These are phyloP conservation scores for Meyerozyma elateridarum DNA, from an alignment of 1,139 yeast genomes.

Conservation along the genomic window DNA sequence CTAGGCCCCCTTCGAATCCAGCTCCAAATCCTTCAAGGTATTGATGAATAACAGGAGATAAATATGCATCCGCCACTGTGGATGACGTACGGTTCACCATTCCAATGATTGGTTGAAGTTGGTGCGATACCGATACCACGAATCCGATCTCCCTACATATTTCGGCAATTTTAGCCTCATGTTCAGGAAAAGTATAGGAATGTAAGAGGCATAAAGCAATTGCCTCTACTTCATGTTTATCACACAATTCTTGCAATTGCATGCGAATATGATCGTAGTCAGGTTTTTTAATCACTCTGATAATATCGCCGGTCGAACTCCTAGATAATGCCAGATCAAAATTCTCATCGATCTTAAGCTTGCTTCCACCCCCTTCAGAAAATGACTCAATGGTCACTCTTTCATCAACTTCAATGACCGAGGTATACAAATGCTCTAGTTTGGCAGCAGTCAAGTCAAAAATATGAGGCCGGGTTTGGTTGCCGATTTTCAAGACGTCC, in stretches of 20 bases:
- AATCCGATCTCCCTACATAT: conserved; percentile 36
- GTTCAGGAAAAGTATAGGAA: conserved; percentile 38
- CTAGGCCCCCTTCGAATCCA: conserved; percentile 42
- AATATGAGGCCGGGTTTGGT: conserved; percentile 36
- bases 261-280: conserved; percentile 21
- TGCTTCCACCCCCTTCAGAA: conserved; percentile 40
- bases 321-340: conserved; percentile 19
- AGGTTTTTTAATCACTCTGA: conserved; percentile 30
- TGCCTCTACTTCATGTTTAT: conserved; percentile 24
- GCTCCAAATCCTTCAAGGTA: conserved; percentile 35
- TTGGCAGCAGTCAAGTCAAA: conserved; percentile 36
- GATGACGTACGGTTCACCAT: conserved; percentile 41
- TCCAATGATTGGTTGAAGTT: conserved; percentile 43
- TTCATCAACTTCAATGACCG: conserved; percentile 39
- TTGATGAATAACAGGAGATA: conserved; percentile 33
- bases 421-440: conserved; percentile 30
- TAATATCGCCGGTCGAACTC: conserved; percentile 35
- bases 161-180: conserved; percentile 32
- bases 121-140: conserved; percentile 35
- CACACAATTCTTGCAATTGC: conserved; percentile 23
- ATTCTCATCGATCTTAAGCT: conserved; percentile 15
- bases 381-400: conserved; percentile 37
- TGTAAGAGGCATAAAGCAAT: conserved; percentile 39
- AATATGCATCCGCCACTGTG: conserved; percentile 43
- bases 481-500: conserved; percentile 41